Base-by-base conservation (phyloP, 192 early-diverging fungal genomes). In the Backusella circina region DNA sequence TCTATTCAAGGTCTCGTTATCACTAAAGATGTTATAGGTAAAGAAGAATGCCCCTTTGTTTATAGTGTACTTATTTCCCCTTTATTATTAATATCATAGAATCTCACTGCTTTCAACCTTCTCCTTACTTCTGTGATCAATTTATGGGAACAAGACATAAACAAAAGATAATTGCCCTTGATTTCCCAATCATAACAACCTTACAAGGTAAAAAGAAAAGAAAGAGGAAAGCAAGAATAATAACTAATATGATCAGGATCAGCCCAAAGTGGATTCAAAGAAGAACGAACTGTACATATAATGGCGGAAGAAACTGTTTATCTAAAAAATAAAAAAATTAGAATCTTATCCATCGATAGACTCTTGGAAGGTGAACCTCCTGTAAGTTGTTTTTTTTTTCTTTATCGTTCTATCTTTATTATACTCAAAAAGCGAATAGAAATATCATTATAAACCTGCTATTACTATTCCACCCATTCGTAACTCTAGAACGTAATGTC, bases 51-150 rank as follows among this genome's bases (percentile, higher is more conserved):
- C 54, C 38, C 54, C 54, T 12, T 21, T 51, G n/a, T 61, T 61
- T 61, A 26, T 61, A 21, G 21, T 50, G n/a, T 51, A 3, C 8
- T 3, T 28, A 26, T 54, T 12, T 12, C 26, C 54, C 12, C 13
- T 57, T 23, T 57, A 23, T 23, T 57, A 57, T 13, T 61, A 61
- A 26, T 12, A 57, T 13, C 28, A 26, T 86, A 88, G 87, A 88
- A 18, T 81, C 85, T 5, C 87, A 88, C 73, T 83, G 83, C 39
- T 83, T 84, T 76, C 84, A 73, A 2, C 77, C 82, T 0, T 88
- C 87, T 26, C 87, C 87, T 18, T 88, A 88, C 70, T 88, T 73
- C 61, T 83, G 74, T 61, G 87, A 82, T 26, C 87, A 88, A 77
- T 88, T 76, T 66, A 80, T 80, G 50, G 82, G 83, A 21, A 65